phyloP scores from a whole-genome alignment of 176 grass and related monocot genomes.

The Carex myosuroides region DNA sequence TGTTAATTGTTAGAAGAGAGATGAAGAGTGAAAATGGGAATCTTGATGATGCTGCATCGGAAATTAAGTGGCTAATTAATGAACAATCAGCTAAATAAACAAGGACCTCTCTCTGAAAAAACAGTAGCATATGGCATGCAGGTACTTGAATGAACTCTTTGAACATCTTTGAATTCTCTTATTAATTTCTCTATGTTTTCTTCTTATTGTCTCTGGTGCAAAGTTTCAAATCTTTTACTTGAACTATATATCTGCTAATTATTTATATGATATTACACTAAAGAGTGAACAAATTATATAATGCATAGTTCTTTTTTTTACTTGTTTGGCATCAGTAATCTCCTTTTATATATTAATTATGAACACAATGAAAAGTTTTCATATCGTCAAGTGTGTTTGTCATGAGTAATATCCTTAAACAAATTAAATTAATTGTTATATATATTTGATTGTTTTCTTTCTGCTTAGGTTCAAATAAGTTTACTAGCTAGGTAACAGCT shows the following conservation, averaged over 20 bases:
- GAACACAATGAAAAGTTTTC: neutral
- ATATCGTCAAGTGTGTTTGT: neutral
- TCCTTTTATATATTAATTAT: neutral
- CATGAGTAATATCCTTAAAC: neutral
- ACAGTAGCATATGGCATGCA: no score
- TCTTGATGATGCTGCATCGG: conserved; percentile 99
- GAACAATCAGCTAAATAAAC: no score
- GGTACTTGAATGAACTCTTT: neutral
- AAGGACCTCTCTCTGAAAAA: no score
- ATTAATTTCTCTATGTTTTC: neutral
- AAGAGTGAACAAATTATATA: neutral
- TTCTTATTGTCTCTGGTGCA: neutral
- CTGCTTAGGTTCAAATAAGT: neutral
- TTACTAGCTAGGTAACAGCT: neutral
- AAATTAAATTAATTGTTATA: neutral
- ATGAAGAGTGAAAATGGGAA: conserved; percentile 40
- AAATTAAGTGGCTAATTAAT: conserved; percentile 41
- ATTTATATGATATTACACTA: no score
- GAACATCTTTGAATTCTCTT: neutral
- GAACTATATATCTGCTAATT: no score
- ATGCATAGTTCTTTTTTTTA: neutral
- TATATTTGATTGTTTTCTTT: neutral
- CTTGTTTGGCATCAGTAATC: neutral
- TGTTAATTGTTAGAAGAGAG: neutral
- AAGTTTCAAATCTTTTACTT: neutral